Conservation (phyloP, 805 yeast genomes). For the Ogataea pilisensis region DNA sequence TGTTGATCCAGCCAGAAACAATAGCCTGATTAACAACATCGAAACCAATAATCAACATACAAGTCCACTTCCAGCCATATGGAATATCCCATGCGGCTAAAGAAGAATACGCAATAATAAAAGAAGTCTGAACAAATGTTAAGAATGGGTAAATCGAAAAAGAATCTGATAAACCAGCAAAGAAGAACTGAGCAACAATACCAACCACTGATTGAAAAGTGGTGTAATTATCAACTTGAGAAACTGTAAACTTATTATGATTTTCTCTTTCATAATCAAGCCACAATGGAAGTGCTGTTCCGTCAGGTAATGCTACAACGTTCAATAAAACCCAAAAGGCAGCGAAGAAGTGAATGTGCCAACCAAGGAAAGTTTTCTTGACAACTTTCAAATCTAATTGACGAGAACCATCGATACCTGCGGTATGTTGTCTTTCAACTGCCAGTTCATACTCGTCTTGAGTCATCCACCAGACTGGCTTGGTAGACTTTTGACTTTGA, state of each 20-base stretch:
- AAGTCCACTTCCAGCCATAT: constrained; percentile 36
- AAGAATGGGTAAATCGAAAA: constrained; percentile 35
- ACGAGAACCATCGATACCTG: constrained; percentile 30
- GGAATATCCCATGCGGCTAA: constrained; percentile 40
- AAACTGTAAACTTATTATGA: constrained; percentile 26
- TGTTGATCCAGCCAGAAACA: constrained; percentile 40
- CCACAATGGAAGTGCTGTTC: constrained; percentile 38
- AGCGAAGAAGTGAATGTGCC: constrained; percentile 56
- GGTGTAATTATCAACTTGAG: constrained; percentile 38
- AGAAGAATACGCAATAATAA: constrained; percentile 35
- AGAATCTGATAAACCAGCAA: constrained; percentile 37
- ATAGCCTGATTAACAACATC: constrained; percentile 35
- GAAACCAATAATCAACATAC: constrained; percentile 35
- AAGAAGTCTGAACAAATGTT: constrained; percentile 28
- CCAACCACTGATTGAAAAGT: constrained; percentile 39
- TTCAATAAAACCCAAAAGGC: constrained; percentile 43
- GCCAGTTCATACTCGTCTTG: constrained; percentile 33
- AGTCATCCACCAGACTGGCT: constrained; percentile 27
- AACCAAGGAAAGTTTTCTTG: constrained; percentile 45
- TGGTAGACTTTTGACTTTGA: constrained; percentile 16
- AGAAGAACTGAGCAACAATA: constrained; percentile 36
- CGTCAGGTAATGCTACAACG: constrained; percentile 38
- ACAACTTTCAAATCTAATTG: constrained; percentile 33
- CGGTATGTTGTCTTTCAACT: constrained; percentile 36
- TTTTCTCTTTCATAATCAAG: constrained; percentile 26